phyloP scores from a whole-genome alignment of 2,329 filamentous ascomycete genomes.

The Sporothrix variecibatus region DNA sequence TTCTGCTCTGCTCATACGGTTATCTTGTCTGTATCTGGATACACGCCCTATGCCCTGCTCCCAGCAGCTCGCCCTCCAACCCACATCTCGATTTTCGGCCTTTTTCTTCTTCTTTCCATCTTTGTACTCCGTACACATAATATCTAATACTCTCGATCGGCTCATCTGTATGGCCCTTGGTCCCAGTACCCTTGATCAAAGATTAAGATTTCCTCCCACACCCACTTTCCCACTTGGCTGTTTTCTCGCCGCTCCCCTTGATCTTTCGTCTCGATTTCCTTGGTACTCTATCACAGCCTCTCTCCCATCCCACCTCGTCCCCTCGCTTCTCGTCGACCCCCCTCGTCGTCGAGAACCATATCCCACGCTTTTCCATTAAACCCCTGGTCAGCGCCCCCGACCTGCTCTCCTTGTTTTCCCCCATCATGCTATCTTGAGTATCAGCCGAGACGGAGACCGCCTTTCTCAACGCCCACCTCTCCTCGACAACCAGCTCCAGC shows the following conservation, averaged over 20 bases:
- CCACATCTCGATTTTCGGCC: background rate
- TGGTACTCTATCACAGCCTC: constrained; percentile 15
- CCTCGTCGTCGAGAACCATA: background rate
- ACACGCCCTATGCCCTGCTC: constrained; percentile 10
- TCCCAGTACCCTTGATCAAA: constrained; percentile 14
- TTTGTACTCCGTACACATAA: constrained; percentile 12
- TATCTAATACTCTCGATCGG: constrained; percentile 17
- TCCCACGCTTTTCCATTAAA: constrained; percentile 22
- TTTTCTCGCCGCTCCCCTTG: background rate
- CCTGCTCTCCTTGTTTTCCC: background rate
- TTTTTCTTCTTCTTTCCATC: background rate
- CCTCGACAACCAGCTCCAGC: background rate
- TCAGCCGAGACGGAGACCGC: constrained; percentile 20
- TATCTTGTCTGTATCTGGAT: background rate
- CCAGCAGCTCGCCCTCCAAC: background rate
- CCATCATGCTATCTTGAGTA: constrained; percentile 23
- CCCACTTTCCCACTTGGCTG: constrained; percentile 2
- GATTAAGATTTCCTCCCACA: constrained; percentile 23
- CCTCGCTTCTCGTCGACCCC: background rate
- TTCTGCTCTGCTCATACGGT: constrained; percentile 28
- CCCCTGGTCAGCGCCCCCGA: constrained; percentile 19
- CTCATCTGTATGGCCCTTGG: constrained; percentile 22
- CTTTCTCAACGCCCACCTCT: constrained; percentile 2
- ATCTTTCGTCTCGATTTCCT: constrained; percentile 11
- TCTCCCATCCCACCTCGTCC: background rate